Conservation (phyloP, 2,329 filamentous ascomycete species). For the Verticillium klebahnii region DNA sequence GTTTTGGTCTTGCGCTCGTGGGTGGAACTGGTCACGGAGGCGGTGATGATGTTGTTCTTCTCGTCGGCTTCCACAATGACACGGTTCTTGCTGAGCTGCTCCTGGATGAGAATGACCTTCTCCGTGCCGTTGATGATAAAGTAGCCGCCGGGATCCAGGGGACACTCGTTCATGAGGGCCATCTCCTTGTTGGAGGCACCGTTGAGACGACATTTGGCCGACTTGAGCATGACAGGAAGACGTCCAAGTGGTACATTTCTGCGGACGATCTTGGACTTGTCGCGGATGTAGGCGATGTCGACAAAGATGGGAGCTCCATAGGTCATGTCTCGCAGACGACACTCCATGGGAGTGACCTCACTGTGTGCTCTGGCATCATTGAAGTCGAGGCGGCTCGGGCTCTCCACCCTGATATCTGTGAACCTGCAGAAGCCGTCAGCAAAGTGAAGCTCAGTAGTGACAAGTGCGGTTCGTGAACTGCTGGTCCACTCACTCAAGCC, state of each 20-base stretch:
- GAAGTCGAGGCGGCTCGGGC: conserved; percentile 73
- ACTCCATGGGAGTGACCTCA: conserved; percentile 91
- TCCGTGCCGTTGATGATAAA: conserved; percentile 97
- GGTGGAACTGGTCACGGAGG: conserved; percentile 95
- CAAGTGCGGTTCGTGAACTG: neutral
- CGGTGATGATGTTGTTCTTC: conserved; percentile 90
- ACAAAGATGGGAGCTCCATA: conserved; percentile 93
- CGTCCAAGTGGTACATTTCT: conserved; percentile 79
- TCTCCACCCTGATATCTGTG: conserved; percentile 82
- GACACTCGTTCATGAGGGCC: conserved; percentile 91
- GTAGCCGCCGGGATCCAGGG: conserved; percentile 92
- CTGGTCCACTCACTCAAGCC: conserved; percentile 59
- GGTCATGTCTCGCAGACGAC: conserved; percentile 93
- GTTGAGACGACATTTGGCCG: conserved; percentile 83
- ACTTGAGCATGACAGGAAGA: conserved; percentile 95
- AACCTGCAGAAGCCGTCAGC: conserved; percentile 40
- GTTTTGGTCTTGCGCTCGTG: conserved; percentile 98
- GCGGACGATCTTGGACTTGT: conserved; percentile 68
- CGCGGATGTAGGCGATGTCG: conserved; percentile 85
- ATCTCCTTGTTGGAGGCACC: conserved; percentile 83
- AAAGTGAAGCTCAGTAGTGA: neutral
- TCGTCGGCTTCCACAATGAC: conserved; percentile 92
- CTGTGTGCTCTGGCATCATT: conserved; percentile 65
- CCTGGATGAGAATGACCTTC: conserved; percentile 97
- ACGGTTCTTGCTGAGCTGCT: conserved; percentile 98